These are phyloP conservation scores for Myxozyma geophila DNA, from an alignment of 805 yeast genomes.

Conservation along the genomic window DNA sequence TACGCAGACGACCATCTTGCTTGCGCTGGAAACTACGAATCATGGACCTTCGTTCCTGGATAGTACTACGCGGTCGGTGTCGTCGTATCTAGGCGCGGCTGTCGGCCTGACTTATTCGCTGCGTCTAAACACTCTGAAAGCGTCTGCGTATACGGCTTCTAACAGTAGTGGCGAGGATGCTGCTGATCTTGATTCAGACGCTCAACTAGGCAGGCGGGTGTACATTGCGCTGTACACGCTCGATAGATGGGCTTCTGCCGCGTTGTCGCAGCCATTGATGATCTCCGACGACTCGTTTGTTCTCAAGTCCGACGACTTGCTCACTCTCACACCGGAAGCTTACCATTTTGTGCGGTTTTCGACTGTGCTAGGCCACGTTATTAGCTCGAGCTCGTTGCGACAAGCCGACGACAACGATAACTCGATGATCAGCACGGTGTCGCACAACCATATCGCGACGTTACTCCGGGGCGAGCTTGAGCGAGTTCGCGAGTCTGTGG, in stretches of 20 bases:
- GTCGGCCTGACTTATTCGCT: conserved; percentile 41
- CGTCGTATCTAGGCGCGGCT: conserved; percentile 47
- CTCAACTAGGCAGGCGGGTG: conserved; percentile 37
- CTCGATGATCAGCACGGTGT: not conserved
- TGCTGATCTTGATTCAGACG: conserved; percentile 36
- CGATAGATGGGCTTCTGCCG: conserved; percentile 42
- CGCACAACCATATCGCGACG: conserved; percentile 23
- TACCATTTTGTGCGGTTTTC: conserved; percentile 36
- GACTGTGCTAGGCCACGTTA: conserved; percentile 37
- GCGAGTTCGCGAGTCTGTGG: conserved; percentile 37
- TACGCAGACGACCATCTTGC: conserved; percentile 44
- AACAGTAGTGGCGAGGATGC: conserved; percentile 1
- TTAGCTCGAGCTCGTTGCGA: conserved; percentile 21
- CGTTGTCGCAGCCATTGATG: conserved; percentile 38
- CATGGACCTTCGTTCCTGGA: conserved; percentile 29
- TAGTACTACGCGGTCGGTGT: conserved; percentile 10
- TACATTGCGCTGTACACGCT: conserved; percentile 41
- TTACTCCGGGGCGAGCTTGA: conserved; percentile 37
- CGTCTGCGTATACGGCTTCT: conserved; percentile 14
- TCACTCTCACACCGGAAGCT: conserved; percentile 24
- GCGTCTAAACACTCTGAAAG: conserved; percentile 36
- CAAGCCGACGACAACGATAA: conserved; percentile 12
- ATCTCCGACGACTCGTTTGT: conserved; percentile 37
- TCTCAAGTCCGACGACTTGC: conserved; percentile 34
- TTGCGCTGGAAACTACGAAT: conserved; percentile 42